Percentiles rank a stretch among this genome's conserved stretches.
Conservation (phyloP, 306 rosid species). For the Delonix regia region DNA sequence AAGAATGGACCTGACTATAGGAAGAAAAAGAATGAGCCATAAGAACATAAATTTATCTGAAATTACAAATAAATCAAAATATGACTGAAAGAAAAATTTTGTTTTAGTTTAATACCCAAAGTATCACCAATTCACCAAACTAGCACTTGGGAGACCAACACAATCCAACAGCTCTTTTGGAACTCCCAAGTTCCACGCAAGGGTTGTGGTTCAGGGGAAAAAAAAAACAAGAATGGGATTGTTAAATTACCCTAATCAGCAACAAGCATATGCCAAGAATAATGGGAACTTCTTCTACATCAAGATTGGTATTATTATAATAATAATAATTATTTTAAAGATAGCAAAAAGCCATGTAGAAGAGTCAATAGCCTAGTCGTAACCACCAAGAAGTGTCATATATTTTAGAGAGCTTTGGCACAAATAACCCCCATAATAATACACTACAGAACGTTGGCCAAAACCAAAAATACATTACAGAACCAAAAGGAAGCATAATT, state of each 20-base stretch:
- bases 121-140: neutral
- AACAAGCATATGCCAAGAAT: neutral
- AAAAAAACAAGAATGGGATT: neutral
- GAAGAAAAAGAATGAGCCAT: neutral
- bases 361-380: neutral
- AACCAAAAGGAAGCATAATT: neutral
- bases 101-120: neutral
- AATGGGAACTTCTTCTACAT: neutral
- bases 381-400: neutral
- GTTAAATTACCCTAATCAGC: neutral
- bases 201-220: neutral
- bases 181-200: neutral
- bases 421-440: constrained; percentile 6
- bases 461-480: neutral
- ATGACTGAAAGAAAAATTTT: neutral
- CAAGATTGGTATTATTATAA: neutral
- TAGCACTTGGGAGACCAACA: neutral
- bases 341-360: neutral
- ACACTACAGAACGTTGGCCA: neutral
- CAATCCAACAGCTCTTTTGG: neutral
- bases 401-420: neutral
- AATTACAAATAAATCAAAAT: neutral
- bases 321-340: too few species aligned
- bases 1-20: neutral
- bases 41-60: neutral